phyloP scores from a whole-genome alignment of 2,329 filamentous ascomycete species.

The Penicillium sp. region DNA sequence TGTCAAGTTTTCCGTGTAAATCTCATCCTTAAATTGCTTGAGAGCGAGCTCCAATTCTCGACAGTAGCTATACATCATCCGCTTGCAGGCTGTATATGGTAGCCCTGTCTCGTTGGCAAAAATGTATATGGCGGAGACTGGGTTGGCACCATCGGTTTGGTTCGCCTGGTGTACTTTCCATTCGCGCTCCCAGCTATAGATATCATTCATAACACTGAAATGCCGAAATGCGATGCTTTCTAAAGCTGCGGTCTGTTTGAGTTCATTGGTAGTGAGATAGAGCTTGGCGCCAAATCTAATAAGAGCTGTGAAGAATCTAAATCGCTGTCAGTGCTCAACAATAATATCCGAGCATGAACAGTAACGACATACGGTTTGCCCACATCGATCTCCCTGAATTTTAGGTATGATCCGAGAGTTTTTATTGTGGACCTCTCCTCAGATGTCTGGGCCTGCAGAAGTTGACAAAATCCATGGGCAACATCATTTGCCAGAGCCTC shows the following conservation, averaged over 20 bases:
- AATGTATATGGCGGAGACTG: constrained; percentile 18
- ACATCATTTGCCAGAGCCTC: constrained; percentile 10
- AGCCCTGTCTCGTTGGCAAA: constrained; percentile 17
- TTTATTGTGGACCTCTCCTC: constrained; percentile 10
- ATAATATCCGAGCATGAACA: not conserved
- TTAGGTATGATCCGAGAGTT: constrained; percentile 17
- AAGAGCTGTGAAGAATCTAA: constrained; percentile 18
- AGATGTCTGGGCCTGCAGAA: constrained; percentile 15
- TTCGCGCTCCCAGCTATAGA: constrained; percentile 23
- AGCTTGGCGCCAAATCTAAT: constrained; percentile 19
- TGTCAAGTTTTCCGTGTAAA: not conserved
- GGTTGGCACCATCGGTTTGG: constrained; percentile 13
- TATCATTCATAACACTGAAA: constrained; percentile 18
- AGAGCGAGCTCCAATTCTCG: constrained; percentile 18
- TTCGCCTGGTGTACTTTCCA: constrained; percentile 14
- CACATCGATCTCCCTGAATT: constrained; percentile 15
- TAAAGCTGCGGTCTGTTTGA: constrained; percentile 4
- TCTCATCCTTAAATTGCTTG: constrained; percentile 2
- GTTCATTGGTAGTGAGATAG: constrained; percentile 5
- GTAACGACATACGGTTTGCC: constrained; percentile 10
- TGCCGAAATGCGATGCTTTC: constrained; percentile 18
- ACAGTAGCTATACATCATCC: constrained; percentile 18
- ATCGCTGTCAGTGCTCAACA: not conserved
- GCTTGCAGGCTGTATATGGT: constrained; percentile 16
- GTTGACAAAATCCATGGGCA: constrained; percentile 16